Base-by-base conservation (phyloP, 108 stramenopile species). In the Schizochytrium sp. region DNA sequence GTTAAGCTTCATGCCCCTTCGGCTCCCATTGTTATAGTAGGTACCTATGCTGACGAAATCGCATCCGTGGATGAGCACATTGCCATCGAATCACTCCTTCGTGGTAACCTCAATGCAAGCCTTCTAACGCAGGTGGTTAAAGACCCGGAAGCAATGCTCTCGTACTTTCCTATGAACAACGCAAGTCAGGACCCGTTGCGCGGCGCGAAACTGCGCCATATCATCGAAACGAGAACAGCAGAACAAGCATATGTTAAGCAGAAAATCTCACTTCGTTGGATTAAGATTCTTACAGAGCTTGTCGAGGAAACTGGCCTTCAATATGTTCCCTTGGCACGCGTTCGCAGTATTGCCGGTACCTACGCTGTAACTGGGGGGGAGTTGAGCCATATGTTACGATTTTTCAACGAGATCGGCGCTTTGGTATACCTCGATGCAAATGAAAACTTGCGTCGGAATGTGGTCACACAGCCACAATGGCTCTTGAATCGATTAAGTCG, bases 391-490 rank as follows among this genome's bases (percentile, higher is more conserved):
- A 83, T 83, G 76, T 53, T 83, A 5, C 53, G 50, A 5, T 83
- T 55, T 40, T 83, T 55, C 76, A 49, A 83, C 76, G 76, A 83
- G 76, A 49, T 83, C 28, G 76, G 76, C 47, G 76, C 53, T 47
- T 53, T 83, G 38, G 76, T 83, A 5, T 53, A 83, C 47, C 76
- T 83, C 76, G 53, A 49, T 53, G 76, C 76, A 10, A 83, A 49
- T n/a, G 76, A 83, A 28, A 42, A n/a, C 2, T 53, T 83, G 38
- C 45, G 76, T 53, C 49, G 55, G 50, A 55, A 83, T 40, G 28
- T 83, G 17, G 53, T 83, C 15, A 83, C 76, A 38, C 47, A 83
- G 76, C 76, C 76, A 10, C 76, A 83, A 28, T 83, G 76, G 76
- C 76, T 83, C 10, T 53, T 83, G 50, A 83, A 83, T 53, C 28